phyloP scores from a whole-genome alignment of 1,284 basidiomycete genomes.

The Ceratobasidium sp. region DNA sequence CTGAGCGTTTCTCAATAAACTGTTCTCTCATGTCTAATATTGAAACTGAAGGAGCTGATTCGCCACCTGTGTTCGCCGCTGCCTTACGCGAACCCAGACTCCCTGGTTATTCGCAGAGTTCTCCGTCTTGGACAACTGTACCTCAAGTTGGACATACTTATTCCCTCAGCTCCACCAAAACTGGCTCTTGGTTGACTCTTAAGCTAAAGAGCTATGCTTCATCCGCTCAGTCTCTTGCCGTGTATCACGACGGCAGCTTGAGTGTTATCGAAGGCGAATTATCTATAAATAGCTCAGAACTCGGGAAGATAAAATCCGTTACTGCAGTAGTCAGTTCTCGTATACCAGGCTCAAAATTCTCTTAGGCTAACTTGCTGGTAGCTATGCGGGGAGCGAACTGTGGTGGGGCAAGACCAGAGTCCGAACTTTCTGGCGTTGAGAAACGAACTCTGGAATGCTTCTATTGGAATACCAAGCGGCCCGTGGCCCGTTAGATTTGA shows the following conservation, averaged over 20 bases:
- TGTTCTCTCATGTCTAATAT: not conserved
- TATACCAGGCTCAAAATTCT: not conserved
- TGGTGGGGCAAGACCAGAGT: conserved; percentile 32
- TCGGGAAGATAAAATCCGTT: conserved; percentile 1
- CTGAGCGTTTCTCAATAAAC: too few species aligned
- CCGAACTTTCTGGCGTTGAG: conserved; percentile 16
- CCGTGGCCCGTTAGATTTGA: conserved; percentile 8
- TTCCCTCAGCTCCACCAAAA: not conserved
- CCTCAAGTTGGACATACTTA: not conserved
- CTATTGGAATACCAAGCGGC: not conserved
- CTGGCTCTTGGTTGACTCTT: not conserved
- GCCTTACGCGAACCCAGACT: not conserved
- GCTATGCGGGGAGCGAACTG: conserved; percentile 15
- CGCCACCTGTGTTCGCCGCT: conserved; percentile 5
- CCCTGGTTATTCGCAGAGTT: conserved; percentile 1
- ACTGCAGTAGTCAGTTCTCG: conserved; percentile 6
- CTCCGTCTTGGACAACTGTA: not conserved
- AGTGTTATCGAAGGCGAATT: conserved; percentile 15
- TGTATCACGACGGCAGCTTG: conserved; percentile 13
- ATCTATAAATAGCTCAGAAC: conserved; percentile 13
- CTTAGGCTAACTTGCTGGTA: not conserved
- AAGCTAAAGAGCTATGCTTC: conserved; percentile 11
- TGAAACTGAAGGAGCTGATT: not conserved
- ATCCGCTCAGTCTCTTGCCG: conserved; percentile 6
- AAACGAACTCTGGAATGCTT: conserved; percentile 21